A percentile compares a stretch with the other conserved stretches of the same genome.
Evolutionary conservation across 768 basidiomycete genomes (phyloP).

Genomic region (Suillus subaureus): DNA sequence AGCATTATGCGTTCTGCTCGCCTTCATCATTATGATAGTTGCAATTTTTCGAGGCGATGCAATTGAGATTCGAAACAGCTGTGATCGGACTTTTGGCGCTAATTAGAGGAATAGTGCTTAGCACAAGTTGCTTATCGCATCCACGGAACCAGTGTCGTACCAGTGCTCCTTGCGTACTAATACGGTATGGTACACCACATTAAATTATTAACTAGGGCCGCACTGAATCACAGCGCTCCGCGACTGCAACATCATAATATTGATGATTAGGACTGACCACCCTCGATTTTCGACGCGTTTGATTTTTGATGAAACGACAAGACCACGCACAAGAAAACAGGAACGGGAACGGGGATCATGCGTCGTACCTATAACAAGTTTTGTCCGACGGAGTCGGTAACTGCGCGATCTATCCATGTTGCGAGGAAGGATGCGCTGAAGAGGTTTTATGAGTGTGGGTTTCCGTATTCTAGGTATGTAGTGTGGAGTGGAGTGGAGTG

Average conservation of each 20-base stretch:
- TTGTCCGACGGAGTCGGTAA: constrained; percentile 7
- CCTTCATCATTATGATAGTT: too few species aligned
- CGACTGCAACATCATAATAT: not conserved
- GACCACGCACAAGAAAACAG: not conserved
- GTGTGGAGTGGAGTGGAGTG: not conserved
- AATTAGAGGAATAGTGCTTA: too few species aligned
- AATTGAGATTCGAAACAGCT: too few species aligned
- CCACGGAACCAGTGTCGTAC: not conserved
- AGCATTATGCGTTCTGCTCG: not conserved
- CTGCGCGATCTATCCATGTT: constrained; percentile 17
- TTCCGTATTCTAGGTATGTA: constrained; percentile 37
- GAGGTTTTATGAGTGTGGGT: constrained; percentile 28
- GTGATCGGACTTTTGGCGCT: too few species aligned
- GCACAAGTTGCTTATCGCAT: not conserved
- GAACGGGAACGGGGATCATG: not conserved
- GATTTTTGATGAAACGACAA: not conserved
- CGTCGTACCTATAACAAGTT: constrained; percentile 2
- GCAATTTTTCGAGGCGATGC: not conserved
- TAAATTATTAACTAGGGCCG: not conserved
- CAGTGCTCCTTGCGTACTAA: too few species aligned
- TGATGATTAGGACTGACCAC: not conserved
- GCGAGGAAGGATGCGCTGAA: constrained; percentile 20
- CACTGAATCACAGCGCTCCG: not conserved
- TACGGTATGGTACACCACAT: too few species aligned
- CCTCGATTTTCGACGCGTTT: not conserved